A percentile compares a stretch with the other conserved stretches of the same genome.
These are phyloP conservation scores for Arachis hypogaea DNA, from an alignment of 306 rosid genomes.

Conservation along the genomic window DNA sequence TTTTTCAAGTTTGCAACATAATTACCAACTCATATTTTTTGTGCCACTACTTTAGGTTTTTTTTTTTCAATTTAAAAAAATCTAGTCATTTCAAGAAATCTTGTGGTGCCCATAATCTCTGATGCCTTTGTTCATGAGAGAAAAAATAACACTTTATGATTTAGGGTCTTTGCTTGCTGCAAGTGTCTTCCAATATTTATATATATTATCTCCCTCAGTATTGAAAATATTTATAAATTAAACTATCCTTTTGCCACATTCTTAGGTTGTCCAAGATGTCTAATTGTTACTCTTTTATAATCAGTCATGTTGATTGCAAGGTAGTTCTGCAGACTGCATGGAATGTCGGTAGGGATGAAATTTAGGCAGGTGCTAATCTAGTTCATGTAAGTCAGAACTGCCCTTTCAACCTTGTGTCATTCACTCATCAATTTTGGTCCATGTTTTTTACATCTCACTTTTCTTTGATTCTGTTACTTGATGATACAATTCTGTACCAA, in stretches of 20 bases:
- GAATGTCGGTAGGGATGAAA: constrained; percentile 81
- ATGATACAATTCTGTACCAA: constrained; percentile 47
- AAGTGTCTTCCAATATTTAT: constrained; percentile 16
- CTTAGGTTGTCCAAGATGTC: constrained; percentile 4
- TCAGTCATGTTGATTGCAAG: constrained; percentile 29
- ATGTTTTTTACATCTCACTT: constrained; percentile 20
- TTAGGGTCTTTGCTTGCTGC: constrained; percentile 20
- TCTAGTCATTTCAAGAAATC: background rate
- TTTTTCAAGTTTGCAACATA: background rate
- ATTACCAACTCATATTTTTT: background rate
- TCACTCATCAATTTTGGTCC: constrained; percentile 9
- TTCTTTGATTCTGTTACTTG: constrained; percentile 7
- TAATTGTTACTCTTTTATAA: constrained; percentile 8
- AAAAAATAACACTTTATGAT: constrained; percentile 10
- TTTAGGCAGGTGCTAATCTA: constrained; percentile 62
- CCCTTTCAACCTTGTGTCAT: constrained; percentile 26
- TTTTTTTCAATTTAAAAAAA: too few species aligned
- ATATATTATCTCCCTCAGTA: constrained; percentile 7
- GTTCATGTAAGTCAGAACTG: constrained; percentile 49
- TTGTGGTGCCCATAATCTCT: background rate
- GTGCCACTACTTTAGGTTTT: background rate
- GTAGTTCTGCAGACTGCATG: constrained; percentile 74
- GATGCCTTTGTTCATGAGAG: background rate
- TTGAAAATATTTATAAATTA: background rate
- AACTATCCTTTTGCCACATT: background rate